phyloP scores from a whole-genome alignment of 2,329 filamentous ascomycete genomes.

The Aspergillus chevalieri region DNA sequence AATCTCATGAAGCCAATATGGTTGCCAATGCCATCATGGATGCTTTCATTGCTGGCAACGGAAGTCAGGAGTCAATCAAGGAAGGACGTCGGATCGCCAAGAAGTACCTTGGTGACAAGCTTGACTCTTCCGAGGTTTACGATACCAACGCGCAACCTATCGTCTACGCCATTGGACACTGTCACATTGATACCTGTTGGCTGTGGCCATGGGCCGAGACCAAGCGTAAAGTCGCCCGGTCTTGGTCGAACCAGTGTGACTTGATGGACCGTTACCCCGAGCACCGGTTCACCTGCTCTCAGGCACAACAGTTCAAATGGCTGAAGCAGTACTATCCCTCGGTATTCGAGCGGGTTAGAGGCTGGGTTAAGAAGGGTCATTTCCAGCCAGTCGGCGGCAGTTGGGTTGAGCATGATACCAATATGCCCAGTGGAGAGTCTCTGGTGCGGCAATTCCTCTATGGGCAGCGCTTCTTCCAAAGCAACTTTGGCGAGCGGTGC shows the following conservation, averaged over 20 bases:
- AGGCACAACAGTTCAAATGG: constrained; percentile 98
- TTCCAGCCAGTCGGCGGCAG: constrained; percentile 96
- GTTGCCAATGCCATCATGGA: constrained; percentile 86
- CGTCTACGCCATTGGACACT: constrained; percentile 87
- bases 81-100: constrained; percentile 76
- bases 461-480: constrained; percentile 90
- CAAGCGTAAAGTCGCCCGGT: constrained; percentile 89
- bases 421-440: constrained; percentile 92
- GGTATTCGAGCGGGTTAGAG: constrained; percentile 83
- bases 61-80: constrained; percentile 65
- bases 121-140: constrained; percentile 82
- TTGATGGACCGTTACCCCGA: constrained; percentile 93
- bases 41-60: constrained; percentile 72
- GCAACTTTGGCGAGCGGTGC: constrained; percentile 80
- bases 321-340: constrained; percentile 82
- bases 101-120: constrained; percentile 71
- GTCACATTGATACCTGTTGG: constrained; percentile 98
- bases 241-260: constrained; percentile 95
- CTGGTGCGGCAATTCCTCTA: constrained; percentile 91
- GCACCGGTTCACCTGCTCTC: constrained; percentile 83
- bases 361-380: constrained; percentile 79
- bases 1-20: constrained; percentile 78
- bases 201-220: constrained; percentile 98
- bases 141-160: constrained; percentile 65
- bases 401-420: constrained; percentile 99